Evolutionary conservation across 139 green algal genomes (phyloP), one percentile per base, ranked within the genome.

Genomic region (Volvox reticuliferus): DNA sequence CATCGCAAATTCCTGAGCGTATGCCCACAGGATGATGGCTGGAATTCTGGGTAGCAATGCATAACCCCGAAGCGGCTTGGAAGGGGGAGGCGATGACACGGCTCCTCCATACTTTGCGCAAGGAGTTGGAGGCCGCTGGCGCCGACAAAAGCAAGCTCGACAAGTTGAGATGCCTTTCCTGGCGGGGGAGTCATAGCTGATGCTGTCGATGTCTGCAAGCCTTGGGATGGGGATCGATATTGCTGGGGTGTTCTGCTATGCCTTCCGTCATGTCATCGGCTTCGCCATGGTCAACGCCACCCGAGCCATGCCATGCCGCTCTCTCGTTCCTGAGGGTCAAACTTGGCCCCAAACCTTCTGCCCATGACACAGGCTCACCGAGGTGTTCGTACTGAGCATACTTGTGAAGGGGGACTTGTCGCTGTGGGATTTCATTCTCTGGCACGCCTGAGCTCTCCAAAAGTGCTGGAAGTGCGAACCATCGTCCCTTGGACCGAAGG

Each of bases 121-220:
- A 82, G 69, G 85, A 89, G 14, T 30, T 89, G 0, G 85, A 89
- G n/a, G 69, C 71, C 21, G n/a, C 71, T 32, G 85, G 85, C 36
- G 68, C 68, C 5, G 68, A 80, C 84, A 81, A 68, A 69, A 37
- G 26, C 44, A 89, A 82, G 85, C 6, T 36, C 0, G 84, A 89
- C 28, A 71, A 71, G 84, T 73, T n/a, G 18, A 33, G 30, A 28
- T 73, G 21, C 24, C 30, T 33, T 13, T 13, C 28, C 33, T 22
- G 35, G n/a, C n/a, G n/a, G 17, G 78, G 36, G 36, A 1, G 67
- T 28, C 36, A 37, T 6, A 44, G 12, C 14, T 37, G 44, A 17
- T 22, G 12, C 24, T 17, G 9, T 18, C 24, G 24, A 44, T 12
- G 1, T 26, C 12, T 28, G 30, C 22, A 35, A 9, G 50, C 55